Evolutionary conservation across 768 basidiomycete species (phyloP).

Genomic region (Tulasnella calospora): DNA sequence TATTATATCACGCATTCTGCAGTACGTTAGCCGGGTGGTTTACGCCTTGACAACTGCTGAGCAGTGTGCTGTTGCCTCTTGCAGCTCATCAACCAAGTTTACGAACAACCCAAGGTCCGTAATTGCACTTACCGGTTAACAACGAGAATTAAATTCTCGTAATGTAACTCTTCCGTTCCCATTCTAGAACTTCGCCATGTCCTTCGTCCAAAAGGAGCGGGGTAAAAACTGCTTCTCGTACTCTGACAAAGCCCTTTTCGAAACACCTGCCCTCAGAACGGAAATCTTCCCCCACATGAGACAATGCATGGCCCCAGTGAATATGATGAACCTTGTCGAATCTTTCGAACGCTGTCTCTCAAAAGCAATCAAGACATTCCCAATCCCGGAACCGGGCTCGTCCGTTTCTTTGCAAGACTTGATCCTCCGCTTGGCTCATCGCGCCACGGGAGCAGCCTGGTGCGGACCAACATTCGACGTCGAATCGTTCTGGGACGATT

Average conservation of each 20-base stretch:
- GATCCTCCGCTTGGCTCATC: slow-evolving; percentile 1
- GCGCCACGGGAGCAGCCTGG: slow-evolving; percentile 1
- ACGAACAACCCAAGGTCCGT: slow-evolving; percentile 26
- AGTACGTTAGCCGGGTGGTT: background rate
- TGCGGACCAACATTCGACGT: slow-evolving; percentile 23
- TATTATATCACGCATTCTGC: slow-evolving; percentile 3
- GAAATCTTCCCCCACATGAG: slow-evolving; percentile 2
- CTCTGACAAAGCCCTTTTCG: slow-evolving; percentile 18
- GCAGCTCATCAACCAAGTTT: slow-evolving; percentile 21
- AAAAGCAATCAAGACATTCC: background rate
- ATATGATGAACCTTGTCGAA: slow-evolving; percentile 12
- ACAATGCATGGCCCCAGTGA: background rate
- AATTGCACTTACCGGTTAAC: background rate
- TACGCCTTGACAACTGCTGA: background rate
- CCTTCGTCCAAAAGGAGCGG: slow-evolving; percentile 5
- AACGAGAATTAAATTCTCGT: background rate
- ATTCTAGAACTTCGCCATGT: slow-evolving; percentile 6
- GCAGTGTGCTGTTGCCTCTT: background rate
- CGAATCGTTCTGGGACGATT: slow-evolving; percentile 8
- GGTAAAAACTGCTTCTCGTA: background rate
- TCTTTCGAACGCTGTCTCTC: background rate
- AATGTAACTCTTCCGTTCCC: too few species aligned
- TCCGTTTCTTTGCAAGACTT: slow-evolving; percentile 5
- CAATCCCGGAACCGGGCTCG: background rate
- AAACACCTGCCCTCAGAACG: background rate